Conservation (phyloP, 768 basidiomycete species). For the Holtermannia corniformis region DNA sequence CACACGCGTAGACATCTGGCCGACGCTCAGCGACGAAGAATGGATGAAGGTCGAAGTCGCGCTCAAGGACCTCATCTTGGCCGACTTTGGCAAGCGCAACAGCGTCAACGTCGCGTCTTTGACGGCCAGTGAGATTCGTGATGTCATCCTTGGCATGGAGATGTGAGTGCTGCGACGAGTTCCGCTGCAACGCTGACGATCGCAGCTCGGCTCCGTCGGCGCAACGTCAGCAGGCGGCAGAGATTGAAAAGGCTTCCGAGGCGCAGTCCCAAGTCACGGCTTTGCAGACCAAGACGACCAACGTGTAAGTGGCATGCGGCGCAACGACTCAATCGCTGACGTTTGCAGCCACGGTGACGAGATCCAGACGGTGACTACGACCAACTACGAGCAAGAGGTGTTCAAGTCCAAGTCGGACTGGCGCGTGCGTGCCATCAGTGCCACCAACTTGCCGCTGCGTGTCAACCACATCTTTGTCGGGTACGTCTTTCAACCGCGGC, state of each 20-base stretch:
- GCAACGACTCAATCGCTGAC: background rate
- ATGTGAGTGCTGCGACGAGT: conserved; percentile 44
- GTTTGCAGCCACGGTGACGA: conserved; percentile 68
- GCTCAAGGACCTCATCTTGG: conserved; percentile 84
- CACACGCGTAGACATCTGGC: conserved; percentile 50
- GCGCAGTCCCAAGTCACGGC: conserved; percentile 93
- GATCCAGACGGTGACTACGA: conserved; percentile 90
- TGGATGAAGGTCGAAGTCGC: conserved; percentile 99
- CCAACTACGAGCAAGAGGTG: conserved; percentile 96
- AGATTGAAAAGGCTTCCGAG: conserved; percentile 91
- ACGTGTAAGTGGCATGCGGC: conserved; percentile 46
- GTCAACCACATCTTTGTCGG: conserved; percentile 98
- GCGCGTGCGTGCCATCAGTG: conserved; percentile 96
- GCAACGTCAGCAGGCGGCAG: conserved; percentile 98
- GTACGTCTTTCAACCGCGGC: background rate
- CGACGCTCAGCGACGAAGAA: conserved; percentile 80
- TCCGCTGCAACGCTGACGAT: background rate
- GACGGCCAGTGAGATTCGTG: conserved; percentile 91
- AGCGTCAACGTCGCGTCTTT: conserved; percentile 97
- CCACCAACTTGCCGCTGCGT: conserved; percentile 89
- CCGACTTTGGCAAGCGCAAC: conserved; percentile 98
- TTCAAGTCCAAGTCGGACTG: conserved; percentile 99
- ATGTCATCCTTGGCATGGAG: conserved; percentile 98
- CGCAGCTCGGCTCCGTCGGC: conserved; percentile 39
- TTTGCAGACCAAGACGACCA: conserved; percentile 93